Conservation (phyloP, 2,329 filamentous ascomycete species). For the Massarina eburnea region DNA sequence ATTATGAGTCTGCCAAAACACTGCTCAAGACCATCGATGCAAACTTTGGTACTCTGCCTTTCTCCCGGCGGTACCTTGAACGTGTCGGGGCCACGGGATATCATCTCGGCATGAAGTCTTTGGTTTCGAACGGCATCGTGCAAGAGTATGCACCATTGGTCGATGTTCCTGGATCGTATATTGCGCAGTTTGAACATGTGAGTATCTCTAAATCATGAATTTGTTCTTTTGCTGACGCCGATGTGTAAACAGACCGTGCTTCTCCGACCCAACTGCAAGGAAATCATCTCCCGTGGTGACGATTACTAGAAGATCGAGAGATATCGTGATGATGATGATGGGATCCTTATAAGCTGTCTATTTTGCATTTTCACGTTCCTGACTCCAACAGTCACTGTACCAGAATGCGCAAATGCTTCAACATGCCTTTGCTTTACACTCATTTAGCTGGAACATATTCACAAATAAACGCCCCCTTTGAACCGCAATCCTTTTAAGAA, state of each 20-base stretch:
- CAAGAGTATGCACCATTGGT: slow-evolving; percentile 85
- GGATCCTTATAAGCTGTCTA: background rate
- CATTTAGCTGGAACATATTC: background rate
- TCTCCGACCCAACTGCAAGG: slow-evolving; percentile 62
- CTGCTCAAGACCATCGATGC: slow-evolving; percentile 87
- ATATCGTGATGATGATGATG: slow-evolving; percentile 4
- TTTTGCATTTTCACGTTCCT: slow-evolving; percentile 8
- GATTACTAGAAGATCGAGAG: slow-evolving; percentile 63
- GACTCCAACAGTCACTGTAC: slow-evolving; percentile 22
- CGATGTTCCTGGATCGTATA: slow-evolving; percentile 90
- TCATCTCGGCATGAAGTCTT: slow-evolving; percentile 81
- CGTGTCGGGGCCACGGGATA: slow-evolving; percentile 89
- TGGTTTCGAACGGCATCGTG: slow-evolving; percentile 79
- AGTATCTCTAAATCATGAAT: slow-evolving; percentile 45
- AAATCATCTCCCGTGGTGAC: slow-evolving; percentile 81
- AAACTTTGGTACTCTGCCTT: slow-evolving; percentile 90
- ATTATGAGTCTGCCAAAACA: slow-evolving; percentile 77
- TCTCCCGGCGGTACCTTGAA: slow-evolving; percentile 85
- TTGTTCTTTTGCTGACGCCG: slow-evolving; percentile 12
- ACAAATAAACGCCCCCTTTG: slow-evolving; percentile 10
- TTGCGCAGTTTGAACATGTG: slow-evolving; percentile 92
- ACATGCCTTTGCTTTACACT: background rate
- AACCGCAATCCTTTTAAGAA: background rate
- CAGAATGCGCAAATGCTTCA: background rate
- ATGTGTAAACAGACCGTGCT: slow-evolving; percentile 31